A percentile compares a stretch with the other conserved stretches of the same genome.
phyloP scores from a whole-genome alignment of 1,139 yeast genomes.

The Williopsis jadinii region DNA sequence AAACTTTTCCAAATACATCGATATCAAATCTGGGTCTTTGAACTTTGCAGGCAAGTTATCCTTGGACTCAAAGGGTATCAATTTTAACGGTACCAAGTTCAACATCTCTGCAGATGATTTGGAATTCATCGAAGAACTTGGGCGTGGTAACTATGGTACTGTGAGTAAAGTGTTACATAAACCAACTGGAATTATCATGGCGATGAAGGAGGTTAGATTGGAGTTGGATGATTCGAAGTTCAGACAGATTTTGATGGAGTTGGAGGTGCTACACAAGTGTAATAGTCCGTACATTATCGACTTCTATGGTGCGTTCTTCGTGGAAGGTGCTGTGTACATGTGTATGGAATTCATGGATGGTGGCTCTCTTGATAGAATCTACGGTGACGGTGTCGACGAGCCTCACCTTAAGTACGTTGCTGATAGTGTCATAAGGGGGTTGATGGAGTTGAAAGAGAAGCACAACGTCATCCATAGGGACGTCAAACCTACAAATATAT shows the following conservation, averaged over 20 bases:
- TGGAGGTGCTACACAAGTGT: slow-evolving; percentile 89
- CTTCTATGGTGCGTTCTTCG: slow-evolving; percentile 94
- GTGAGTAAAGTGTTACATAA: slow-evolving; percentile 88
- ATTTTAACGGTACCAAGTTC: slow-evolving; percentile 85
- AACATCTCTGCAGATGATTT: slow-evolving; percentile 81
- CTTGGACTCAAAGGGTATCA: slow-evolving; percentile 84
- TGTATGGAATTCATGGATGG: slow-evolving; percentile 99
- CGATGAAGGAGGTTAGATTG: slow-evolving; percentile 91
- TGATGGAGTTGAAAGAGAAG: slow-evolving; percentile 75
- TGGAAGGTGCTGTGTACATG: slow-evolving; percentile 97
- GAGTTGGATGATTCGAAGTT: slow-evolving; percentile 90
- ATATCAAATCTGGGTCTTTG: slow-evolving; percentile 83
- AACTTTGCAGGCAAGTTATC: slow-evolving; percentile 94
- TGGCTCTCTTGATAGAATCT: slow-evolving; percentile 85
- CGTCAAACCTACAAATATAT: slow-evolving; percentile 92
- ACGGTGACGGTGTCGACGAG: slow-evolving; percentile 77
- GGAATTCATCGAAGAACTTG: slow-evolving; percentile 78
- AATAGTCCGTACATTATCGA: slow-evolving; percentile 87
- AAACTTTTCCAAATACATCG: slow-evolving; percentile 79
- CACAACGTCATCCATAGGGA: slow-evolving; percentile 96
- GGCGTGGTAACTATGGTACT: slow-evolving; percentile 93
- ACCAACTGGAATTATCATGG: slow-evolving; percentile 92
- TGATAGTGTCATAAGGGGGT: slow-evolving; percentile 74
- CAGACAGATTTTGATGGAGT: slow-evolving; percentile 90
- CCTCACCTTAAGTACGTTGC: slow-evolving; percentile 77